Base-by-base conservation (phyloP, 139 green algal species). In the Coelastrella sp. region DNA sequence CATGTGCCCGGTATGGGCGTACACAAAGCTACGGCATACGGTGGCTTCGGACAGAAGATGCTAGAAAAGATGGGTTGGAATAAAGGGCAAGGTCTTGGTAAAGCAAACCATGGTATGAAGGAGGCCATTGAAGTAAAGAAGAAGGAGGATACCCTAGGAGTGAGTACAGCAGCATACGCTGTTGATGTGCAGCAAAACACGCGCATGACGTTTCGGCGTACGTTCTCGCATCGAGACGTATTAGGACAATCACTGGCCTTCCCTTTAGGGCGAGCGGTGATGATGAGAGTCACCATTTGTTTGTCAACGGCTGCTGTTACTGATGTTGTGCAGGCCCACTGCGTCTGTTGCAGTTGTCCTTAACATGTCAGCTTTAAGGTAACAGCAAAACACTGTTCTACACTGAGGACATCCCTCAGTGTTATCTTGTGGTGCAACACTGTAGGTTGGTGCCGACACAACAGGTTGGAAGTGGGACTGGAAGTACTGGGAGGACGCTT, bases 401-500 rank as follows among this genome's bases (percentile, higher is more conserved):
- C 66, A 75, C 66, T 75, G 66, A 20, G 66, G 17, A 20, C 4
- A 75, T 75, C 66, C 66, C 19, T 70, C 12, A 70, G 63, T 12
- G 63, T 6, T 63, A 60, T 27, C 35, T 89, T 73, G 0, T 87
- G 8, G 14, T 61, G 25, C 20, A 4, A 7, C 24, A 4, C 15
- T 76, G 83, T 90, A 98, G 95, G 94, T 98, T 49, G 96, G 96
- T 78, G 95, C 87, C 25, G 89, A 90, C 17, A 60, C 49, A 6
- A 58, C 89, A 6, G 24, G 86, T 14, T 96, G 93, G 89, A 91
- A 94, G 24, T 98, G 96, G 96, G 93, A 93, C 3, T 86, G 93
- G 27, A 96, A 95, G 89, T 98, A 95, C 84, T 98, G 96, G 96
- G 96, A 98, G 90, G 90, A 93, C 27, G 96, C 96, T 0, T 98